Evolutionary conservation across 2,329 filamentous ascomycete genomes (phyloP).

Genomic region (Phialocephala subalpina): DNA sequence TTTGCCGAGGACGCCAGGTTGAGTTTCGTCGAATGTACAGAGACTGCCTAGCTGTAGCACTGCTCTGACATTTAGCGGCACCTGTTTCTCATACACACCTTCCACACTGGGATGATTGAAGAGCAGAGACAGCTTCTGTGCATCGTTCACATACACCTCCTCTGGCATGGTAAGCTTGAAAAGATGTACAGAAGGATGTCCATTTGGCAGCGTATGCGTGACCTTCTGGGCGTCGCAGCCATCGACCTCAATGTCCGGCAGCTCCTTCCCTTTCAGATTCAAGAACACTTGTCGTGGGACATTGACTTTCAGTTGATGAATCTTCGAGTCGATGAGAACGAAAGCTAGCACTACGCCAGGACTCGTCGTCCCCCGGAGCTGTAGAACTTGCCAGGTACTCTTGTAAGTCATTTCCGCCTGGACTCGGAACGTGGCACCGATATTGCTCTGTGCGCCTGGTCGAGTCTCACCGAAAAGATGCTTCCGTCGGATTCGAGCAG

Average conservation of each 20-base stretch:
- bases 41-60: conserved; percentile 88
- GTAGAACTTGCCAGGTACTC: conserved; percentile 93
- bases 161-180: conserved; percentile 94
- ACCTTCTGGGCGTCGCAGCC: conserved; percentile 93
- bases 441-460: conserved; percentile 68
- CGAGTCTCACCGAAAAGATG: conserved; percentile 93
- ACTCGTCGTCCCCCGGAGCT: conserved; percentile 82
- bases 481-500: conserved; percentile 82
- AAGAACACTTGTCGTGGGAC: conserved; percentile 91
- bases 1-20: conserved; percentile 89
- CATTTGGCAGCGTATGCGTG: conserved; percentile 91
- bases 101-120: conserved; percentile 96
- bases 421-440: conserved; percentile 81
- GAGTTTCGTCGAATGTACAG: conserved; percentile 92
- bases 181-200: conserved; percentile 90
- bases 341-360: conserved; percentile 89
- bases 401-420: conserved; percentile 91
- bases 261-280: conserved; percentile 85
- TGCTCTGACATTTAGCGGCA: conserved; percentile 86
- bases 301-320: conserved; percentile 87
- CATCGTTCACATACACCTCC: conserved; percentile 84
- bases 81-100: conserved; percentile 94
- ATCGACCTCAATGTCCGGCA: conserved; percentile 87
- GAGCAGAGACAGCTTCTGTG: conserved; percentile 80
- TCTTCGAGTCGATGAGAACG: conserved; percentile 91